Evolutionary conservation across 441 rosid species (phyloP), one percentile per base, ranked within the genome.

Genomic region (Jatropha podagrica): DNA sequence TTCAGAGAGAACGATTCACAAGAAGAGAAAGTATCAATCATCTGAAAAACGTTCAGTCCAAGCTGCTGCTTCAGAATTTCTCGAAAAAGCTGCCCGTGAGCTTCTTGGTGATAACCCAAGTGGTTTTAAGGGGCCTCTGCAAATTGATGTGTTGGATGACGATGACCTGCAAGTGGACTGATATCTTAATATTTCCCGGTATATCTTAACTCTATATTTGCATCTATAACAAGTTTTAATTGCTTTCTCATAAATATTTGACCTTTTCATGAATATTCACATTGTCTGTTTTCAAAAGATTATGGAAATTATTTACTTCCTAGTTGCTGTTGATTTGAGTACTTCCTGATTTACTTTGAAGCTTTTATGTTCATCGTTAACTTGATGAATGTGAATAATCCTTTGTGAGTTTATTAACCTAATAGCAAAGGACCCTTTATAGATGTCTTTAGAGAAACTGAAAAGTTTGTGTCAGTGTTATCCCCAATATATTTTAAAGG

Each of bases 1-100:
- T 73, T 32, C 81, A 4, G 91, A 86, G 75, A 78, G 82, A 65
- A 78, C 41, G 78, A 78, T 77, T 18, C 86, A 76, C 38, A 92
- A 83, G 88, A 92, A 86, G 91, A 91, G 99, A 78, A 96, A 93
- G 78, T 91, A 63, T 69, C 90, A 80, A 64, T 85, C 95, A 70
- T 81, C 87, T 56, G 94, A 85, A 77, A 86, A 65, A 54, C 85
- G 66, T 27, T 83, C 93, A 63, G 97, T 90, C 71, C 87, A 85
- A 80, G 82, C 88, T 62, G 91, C 94, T 48, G 90, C 99, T 26
- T 86, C 90, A 79, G 95, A 88, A 38, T 95, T 95, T 83, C 96
- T 95, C 58, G 92, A 92, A 83, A 95, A 95, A 80, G 98, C 98
- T 63, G 83, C 98, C 23, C 91, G 80, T 64, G 98, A 93, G 79